These are phyloP conservation scores for Magnolia changhungtana DNA, from an alignment of 164 flowering plant genomes.

Conservation along the genomic window DNA sequence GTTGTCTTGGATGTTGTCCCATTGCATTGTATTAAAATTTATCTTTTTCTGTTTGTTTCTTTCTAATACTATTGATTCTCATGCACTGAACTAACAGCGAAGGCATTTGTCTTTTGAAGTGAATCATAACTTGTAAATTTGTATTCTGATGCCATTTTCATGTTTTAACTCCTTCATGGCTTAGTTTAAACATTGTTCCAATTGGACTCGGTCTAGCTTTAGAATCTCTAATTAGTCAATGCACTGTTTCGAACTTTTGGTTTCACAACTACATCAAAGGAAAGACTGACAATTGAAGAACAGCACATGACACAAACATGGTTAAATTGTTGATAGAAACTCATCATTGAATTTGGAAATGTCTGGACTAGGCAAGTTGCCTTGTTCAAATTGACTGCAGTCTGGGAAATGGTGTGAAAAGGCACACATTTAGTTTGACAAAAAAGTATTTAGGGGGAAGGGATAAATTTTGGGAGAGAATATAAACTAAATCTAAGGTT, in stretches of 20 bases:
- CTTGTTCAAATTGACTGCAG: too few species aligned
- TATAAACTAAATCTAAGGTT: too few species aligned
- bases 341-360: too few species aligned
- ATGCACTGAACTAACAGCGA: neutral
- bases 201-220: neutral
- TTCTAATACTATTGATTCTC: neutral
- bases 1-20: neutral
- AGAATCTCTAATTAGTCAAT: neutral
- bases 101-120: neutral
- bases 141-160: neutral
- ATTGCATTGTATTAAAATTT: neutral
- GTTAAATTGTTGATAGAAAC: too few species aligned
- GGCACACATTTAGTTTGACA: too few species aligned
- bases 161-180: neutral
- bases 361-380: too few species aligned
- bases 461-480: too few species aligned
- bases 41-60: neutral
- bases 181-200: neutral
- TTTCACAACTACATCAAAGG: neutral
- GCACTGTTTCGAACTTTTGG: neutral
- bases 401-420: too few species aligned
- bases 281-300: neutral
- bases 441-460: too few species aligned
- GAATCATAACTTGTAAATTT: neutral
- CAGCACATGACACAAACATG: too few species aligned